A percentile compares a stretch with the other conserved stretches of the same genome.
phyloP scores from a whole-genome alignment of 805 yeast genomes.

The Hanseniaspora singularis region DNA sequence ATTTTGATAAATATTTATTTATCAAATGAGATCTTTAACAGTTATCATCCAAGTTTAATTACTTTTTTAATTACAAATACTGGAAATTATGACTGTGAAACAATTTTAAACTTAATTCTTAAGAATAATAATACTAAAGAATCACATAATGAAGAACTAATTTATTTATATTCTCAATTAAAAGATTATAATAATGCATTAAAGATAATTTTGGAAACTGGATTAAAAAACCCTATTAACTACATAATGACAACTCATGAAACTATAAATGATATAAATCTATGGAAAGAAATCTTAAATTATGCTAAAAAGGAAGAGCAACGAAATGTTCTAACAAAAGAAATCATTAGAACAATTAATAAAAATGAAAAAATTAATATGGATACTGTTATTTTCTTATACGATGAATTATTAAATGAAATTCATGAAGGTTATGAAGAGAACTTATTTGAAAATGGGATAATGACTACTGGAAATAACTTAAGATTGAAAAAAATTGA shows the following conservation, averaged over 20 bases:
- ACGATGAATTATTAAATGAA: neutral
- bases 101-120: neutral
- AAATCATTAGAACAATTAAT: neutral
- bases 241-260: slow-evolving; percentile 2
- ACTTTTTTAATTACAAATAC: neutral
- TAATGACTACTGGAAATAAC: neutral
- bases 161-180: slow-evolving; percentile 3
- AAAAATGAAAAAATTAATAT: neutral
- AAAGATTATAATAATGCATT: slow-evolving; percentile 3
- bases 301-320: neutral
- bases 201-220: slow-evolving; percentile 7
- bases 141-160: slow-evolving; percentile 6
- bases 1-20: neutral
- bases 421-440: too few species aligned
- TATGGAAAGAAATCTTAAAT: slow-evolving; percentile 7
- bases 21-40: neutral
- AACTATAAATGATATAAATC: slow-evolving; percentile 2
- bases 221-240: slow-evolving; percentile 2
- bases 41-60: neutral
- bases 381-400: neutral
- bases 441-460: too few species aligned
- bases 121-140: neutral
- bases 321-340: neutral
- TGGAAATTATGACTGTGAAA: neutral
- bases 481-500: slow-evolving; percentile 4